Base-by-base conservation (phyloP, 192 early-diverging fungal species). In the Mortierella antarctica region DNA sequence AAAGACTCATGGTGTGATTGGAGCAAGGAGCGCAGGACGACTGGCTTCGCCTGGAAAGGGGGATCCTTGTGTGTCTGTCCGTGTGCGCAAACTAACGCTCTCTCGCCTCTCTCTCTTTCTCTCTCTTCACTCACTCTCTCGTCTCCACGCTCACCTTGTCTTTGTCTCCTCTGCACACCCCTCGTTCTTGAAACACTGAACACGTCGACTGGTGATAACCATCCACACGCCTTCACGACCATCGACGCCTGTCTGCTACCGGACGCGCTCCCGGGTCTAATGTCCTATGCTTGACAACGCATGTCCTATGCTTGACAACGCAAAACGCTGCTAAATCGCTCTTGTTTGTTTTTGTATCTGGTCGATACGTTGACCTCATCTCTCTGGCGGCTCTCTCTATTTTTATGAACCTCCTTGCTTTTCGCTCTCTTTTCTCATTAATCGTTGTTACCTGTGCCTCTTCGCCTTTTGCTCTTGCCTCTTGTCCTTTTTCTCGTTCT, bases 331-430 rank as follows among this genome's bases (percentile, higher is more conserved):
- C 31, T 31, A 31, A 31, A 31, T 31, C 31, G 9, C 54, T 56
- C n/a, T 56, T 56, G 54, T 56, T 17, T 56, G 23, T 56, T 56
- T 56, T 56, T 56, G n/a, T 56, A 21, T n/a, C 54, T 20, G 18
- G n/a, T 56, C 23, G 10, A 21, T 56, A 9, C 54, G 18, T 56
- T 56, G n/a, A n/a, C 10, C 9, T n/a, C 9, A 56, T 56, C n/a
- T 56, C 23, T 31, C 31, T 31, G 31, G 31, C 31, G 31, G 31
- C 31, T 31, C 62, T 12, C 62, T 49, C 48, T 64, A 64, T 64
- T 50, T 64, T 64, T 64, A 50, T 15, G 20, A 39, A 64, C 49
- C 62, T 64, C 48, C 48, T 64, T 64, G 62, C 62, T 49, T 64
- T 51, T 53, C 13, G 50, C n/a, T 51, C 10, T 39, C 42, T 42